phyloP scores from a whole-genome alignment of 2,329 filamentous ascomycete genomes.

The Pestalotiopsis sp. region DNA sequence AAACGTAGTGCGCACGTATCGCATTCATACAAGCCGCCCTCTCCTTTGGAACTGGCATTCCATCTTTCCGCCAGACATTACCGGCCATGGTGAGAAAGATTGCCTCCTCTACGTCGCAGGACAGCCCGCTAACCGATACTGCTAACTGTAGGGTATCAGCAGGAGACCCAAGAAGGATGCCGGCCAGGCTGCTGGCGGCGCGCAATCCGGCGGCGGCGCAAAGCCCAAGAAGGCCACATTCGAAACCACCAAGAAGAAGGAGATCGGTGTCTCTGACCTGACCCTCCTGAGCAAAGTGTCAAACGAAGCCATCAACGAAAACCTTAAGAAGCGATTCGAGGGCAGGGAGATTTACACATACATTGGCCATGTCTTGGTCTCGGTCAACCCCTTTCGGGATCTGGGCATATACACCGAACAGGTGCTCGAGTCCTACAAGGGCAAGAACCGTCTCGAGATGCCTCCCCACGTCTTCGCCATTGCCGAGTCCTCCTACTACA shows the following conservation, averaged over 20 bases:
- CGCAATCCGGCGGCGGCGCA: conserved; percentile 42
- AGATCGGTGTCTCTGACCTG: conserved; percentile 96
- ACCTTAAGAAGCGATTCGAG: conserved; percentile 97
- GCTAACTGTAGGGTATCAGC: conserved; percentile 47
- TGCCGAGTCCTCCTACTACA: conserved; percentile 95
- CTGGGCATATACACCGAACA: conserved; percentile 96
- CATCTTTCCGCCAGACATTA: neutral
- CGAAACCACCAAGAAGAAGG: conserved; percentile 97
- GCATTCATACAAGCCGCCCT: neutral
- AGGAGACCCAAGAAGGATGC: conserved; percentile 52
- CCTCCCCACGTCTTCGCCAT: conserved; percentile 95
- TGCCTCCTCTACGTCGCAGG: no score
- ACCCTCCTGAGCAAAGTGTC: conserved; percentile 98
- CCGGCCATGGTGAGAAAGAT: neutral
- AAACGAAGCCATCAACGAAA: conserved; percentile 99
- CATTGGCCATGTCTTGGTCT: conserved; percentile 98
- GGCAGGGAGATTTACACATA: conserved; percentile 99
- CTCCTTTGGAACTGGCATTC: neutral
- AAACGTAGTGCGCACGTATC: neutral
- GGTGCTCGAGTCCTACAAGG: conserved; percentile 90
- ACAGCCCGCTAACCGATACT: neutral
- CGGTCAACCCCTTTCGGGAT: conserved; percentile 97
- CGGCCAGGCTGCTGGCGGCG: conserved; percentile 42
- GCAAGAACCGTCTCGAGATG: conserved; percentile 95
- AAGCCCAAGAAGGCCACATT: conserved; percentile 96